phyloP scores from a whole-genome alignment of 306 rosid genomes.

The Cucumis melo region DNA sequence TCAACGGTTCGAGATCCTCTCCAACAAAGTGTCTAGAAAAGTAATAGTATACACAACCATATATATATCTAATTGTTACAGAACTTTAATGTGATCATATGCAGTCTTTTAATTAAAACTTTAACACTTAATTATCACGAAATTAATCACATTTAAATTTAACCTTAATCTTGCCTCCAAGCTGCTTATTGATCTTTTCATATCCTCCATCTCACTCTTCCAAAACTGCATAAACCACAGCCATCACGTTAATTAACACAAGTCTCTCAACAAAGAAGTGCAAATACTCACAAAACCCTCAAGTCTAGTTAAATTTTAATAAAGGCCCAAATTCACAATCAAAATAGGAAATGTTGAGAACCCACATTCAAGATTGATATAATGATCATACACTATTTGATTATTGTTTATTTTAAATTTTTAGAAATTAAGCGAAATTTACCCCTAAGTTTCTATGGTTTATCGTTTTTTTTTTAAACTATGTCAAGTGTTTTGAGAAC shows the following conservation, averaged over 20 bases:
- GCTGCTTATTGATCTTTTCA: conserved; percentile 14
- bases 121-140: neutral
- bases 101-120: neutral
- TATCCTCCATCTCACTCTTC: conserved; percentile 32
- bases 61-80: no score
- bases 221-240: conserved; percentile 12
- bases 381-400: no score
- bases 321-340: neutral
- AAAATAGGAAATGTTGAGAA: no score
- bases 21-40: conserved; percentile 25
- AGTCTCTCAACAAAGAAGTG: neutral
- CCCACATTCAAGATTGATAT: no score
- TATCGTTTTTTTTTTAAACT: no score
- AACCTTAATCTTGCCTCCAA: conserved; percentile 27
- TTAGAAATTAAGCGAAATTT: no score
- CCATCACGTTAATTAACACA: neutral
- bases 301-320: neutral
- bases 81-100: no score
- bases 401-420: no score
- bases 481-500: no score
- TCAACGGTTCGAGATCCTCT: conserved; percentile 30
- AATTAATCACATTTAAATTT: neutral
- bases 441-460: no score
- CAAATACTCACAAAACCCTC: neutral
- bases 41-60: neutral